A percentile compares a stretch with the other conserved stretches of the same genome.
Evolutionary conservation across 305 asterid species (phyloP).

Genomic region (Plantago rigida): DNA sequence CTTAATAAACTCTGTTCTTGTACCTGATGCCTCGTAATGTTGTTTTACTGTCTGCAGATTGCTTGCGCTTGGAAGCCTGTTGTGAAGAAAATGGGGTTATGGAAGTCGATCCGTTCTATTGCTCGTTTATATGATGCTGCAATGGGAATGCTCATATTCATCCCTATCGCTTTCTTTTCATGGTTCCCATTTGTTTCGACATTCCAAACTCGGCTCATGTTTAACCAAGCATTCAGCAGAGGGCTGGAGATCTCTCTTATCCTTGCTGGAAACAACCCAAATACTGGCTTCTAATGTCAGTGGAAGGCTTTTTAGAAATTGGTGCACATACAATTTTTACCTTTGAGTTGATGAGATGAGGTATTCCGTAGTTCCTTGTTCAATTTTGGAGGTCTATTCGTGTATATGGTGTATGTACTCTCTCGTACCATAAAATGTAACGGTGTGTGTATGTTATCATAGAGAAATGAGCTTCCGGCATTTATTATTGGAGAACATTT

Average conservation of each 20-base stretch:
- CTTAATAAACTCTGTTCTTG: not conserved
- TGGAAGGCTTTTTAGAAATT: not conserved
- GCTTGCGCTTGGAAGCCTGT: slow-evolving; percentile 88
- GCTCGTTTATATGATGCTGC: slow-evolving; percentile 84
- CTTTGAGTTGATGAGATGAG: not conserved
- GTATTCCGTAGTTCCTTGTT: not conserved
- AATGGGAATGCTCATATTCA: slow-evolving; percentile 75
- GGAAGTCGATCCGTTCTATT: slow-evolving; percentile 87
- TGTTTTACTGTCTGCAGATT: slow-evolving; percentile 37
- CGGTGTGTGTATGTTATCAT: too few relatives aligned
- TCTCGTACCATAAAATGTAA: too few relatives aligned
- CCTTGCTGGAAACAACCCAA: slow-evolving; percentile 93
- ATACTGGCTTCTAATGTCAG: slow-evolving; percentile 42
- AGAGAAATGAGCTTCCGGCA: not conserved
- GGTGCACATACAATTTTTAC: slow-evolving; percentile 4
- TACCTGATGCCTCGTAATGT: not conserved
- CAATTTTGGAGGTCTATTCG: not conserved
- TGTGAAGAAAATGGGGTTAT: slow-evolving; percentile 73
- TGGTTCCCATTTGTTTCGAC: slow-evolving; percentile 97
- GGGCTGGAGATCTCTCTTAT: slow-evolving; percentile 94
- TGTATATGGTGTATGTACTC: not conserved
- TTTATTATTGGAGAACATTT: too few relatives aligned
- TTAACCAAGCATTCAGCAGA: slow-evolving; percentile 95
- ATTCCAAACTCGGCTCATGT: slow-evolving; percentile 96
- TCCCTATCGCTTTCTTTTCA: slow-evolving; percentile 75